These are phyloP conservation scores for Piedraia hortae DNA, from an alignment of 2,329 filamentous ascomycete genomes.

Conservation along the genomic window DNA sequence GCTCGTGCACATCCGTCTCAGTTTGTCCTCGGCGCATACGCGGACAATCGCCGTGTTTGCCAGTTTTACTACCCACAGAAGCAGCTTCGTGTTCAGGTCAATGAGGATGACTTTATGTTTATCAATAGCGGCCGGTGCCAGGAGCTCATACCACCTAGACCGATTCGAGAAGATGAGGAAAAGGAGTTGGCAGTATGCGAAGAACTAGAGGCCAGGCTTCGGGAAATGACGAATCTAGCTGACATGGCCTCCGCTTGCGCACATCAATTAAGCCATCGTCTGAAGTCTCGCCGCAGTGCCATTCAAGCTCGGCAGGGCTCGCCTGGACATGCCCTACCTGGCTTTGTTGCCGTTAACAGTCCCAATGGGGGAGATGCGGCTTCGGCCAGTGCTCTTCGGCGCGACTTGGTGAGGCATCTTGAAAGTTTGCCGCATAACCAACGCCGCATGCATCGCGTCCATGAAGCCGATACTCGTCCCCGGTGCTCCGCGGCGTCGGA, in stretches of 20 bases:
- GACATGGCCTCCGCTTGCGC: slow-evolving; percentile 44
- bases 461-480: slow-evolving; percentile 1
- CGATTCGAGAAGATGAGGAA: slow-evolving; percentile 61
- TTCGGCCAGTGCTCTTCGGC: slow-evolving; percentile 21
- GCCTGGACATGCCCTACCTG: slow-evolving; percentile 12
- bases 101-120: slow-evolving; percentile 63
- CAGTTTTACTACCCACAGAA: slow-evolving; percentile 46
- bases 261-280: slow-evolving; percentile 52
- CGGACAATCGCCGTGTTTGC: slow-evolving; percentile 43
- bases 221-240: slow-evolving; percentile 50
- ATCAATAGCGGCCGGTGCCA: slow-evolving; percentile 63
- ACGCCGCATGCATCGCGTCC: slow-evolving; percentile 6
- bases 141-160: slow-evolving; percentile 53
- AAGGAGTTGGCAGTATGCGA: slow-evolving; percentile 64
- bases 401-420: slow-evolving; percentile 35
- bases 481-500: neutral
- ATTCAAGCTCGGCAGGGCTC: slow-evolving; percentile 30
- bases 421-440: slow-evolving; percentile 29
- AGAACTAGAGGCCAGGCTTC: slow-evolving; percentile 53
- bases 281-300: slow-evolving; percentile 47
- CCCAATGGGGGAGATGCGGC: slow-evolving; percentile 9
- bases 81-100: slow-evolving; percentile 57
- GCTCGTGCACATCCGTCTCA: slow-evolving; percentile 54
- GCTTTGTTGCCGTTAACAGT: slow-evolving; percentile 31
- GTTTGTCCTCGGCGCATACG: slow-evolving; percentile 41